Conservation (phyloP, 129 eudicot species). For the Flaveria linearis region DNA sequence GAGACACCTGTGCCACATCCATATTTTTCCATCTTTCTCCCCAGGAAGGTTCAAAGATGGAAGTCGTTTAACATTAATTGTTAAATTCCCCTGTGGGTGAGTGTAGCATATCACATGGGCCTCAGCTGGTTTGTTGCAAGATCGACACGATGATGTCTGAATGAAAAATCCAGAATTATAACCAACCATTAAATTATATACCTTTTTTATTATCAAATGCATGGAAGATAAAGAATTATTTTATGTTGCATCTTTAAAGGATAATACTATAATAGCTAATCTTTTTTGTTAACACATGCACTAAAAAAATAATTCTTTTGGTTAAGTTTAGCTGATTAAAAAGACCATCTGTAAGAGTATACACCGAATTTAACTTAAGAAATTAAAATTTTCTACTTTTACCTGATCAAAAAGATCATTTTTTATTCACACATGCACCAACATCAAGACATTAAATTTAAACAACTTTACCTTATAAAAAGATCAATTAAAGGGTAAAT, state of each 20-base stretch:
- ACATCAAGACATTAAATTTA: background rate
- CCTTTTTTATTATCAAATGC: background rate
- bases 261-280: background rate
- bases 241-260: background rate
- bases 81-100: conserved; percentile 84
- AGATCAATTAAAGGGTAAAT: background rate
- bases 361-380: background rate
- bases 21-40: conserved; percentile 82
- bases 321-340: conserved; percentile 64
- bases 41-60: conserved; percentile 75
- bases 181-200: background rate
- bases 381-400: background rate
- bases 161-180: conserved; percentile 20
- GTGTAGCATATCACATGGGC: conserved; percentile 88
- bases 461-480: background rate
- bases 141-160: conserved; percentile 63
- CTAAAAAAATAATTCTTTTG: background rate
- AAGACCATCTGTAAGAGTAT: conserved; percentile 45
- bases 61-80: conserved; percentile 72
- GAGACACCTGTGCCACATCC: conserved; percentile 99
- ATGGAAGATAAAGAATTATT: background rate
- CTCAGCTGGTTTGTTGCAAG: conserved; percentile 84
- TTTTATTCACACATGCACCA: background rate
- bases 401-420: background rate
- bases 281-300: background rate